phyloP scores from a whole-genome alignment of 257 asterid genomes.

The Osmanthus fragrans region DNA sequence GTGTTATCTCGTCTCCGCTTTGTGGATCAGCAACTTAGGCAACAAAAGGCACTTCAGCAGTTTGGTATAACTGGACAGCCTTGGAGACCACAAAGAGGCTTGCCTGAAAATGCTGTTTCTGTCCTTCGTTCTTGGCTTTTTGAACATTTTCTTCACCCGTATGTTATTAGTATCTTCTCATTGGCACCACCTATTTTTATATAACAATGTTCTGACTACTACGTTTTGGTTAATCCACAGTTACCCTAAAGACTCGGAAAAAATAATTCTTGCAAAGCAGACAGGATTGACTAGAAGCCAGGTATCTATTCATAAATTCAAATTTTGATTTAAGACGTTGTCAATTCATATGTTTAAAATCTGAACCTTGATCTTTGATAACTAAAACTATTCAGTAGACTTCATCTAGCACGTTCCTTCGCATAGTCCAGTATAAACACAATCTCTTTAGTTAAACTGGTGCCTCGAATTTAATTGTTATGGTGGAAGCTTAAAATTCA shows the following conservation, averaged over 20 bases:
- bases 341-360: too few species aligned
- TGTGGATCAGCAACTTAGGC: constrained; percentile 71
- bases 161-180: constrained; percentile 22
- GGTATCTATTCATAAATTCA: constrained; percentile 35
- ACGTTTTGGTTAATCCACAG: constrained; percentile 32
- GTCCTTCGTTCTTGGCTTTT: constrained; percentile 92
- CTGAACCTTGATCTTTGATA: too few species aligned
- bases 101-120: constrained; percentile 80
- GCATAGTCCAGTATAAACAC: too few species aligned
- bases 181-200: not conserved
- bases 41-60: constrained; percentile 63
- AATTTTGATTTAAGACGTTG: too few species aligned
- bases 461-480: not conserved
- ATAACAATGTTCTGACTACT: constrained; percentile 7
- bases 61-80: constrained; percentile 70
- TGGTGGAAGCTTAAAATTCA: not conserved
- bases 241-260: constrained; percentile 81
- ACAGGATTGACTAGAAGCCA: constrained; percentile 79
- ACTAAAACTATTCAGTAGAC: too few species aligned
- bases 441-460: not conserved
- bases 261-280: constrained; percentile 67
- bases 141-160: constrained; percentile 92
- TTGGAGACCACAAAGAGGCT: constrained; percentile 90
- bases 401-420: too few species aligned
- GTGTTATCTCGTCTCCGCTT: constrained; percentile 59